A percentile compares a stretch with the other conserved stretches of the same genome.
Evolutionary conservation across 345 rosid genomes (phyloP).

Genomic region (Iberis pinnata): DNA sequence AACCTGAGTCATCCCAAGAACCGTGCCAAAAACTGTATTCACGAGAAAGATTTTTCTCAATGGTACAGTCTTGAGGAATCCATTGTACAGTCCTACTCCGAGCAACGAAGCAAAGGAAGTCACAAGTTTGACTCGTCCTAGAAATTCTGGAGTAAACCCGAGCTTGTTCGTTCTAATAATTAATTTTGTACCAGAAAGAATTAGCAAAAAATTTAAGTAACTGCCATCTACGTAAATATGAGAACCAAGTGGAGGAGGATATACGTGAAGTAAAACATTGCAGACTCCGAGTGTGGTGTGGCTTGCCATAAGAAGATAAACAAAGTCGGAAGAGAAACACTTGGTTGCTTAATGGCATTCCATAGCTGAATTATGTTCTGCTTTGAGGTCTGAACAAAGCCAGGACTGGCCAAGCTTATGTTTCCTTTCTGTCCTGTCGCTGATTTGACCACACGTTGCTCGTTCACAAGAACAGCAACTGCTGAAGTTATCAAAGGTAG

Average conservation of each 20-base stretch:
- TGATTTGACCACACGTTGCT: conserved; percentile 50
- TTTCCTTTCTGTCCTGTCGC: conserved; percentile 36
- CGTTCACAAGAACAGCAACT: conserved; percentile 89
- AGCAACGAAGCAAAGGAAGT: conserved; percentile 82
- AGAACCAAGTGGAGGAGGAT: conserved; percentile 15
- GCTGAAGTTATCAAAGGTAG: conserved; percentile 81
- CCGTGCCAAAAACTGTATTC: conserved; percentile 65
- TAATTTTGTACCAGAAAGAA: neutral
- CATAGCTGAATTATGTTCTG: conserved; percentile 55
- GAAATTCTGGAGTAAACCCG: conserved; percentile 92
- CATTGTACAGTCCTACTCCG: conserved; percentile 92
- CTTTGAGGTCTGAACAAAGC: conserved; percentile 63
- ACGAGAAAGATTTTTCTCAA: conserved; percentile 70
- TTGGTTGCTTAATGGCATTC: conserved; percentile 72
- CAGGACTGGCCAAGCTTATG: conserved; percentile 34
- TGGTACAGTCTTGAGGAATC: conserved; percentile 74
- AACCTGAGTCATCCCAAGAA: conserved; percentile 96
- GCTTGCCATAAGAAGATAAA: conserved; percentile 98
- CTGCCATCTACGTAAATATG: conserved; percentile 1
- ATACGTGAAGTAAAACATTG: conserved; percentile 97
- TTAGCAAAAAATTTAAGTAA: conserved; percentile 14
- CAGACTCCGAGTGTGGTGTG: conserved; percentile 97
- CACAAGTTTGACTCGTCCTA: conserved; percentile 87
- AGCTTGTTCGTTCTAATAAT: conserved; percentile 80
- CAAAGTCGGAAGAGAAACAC: conserved; percentile 73